Conservation (phyloP, 2,329 filamentous ascomycete genomes). For the Penicillium sumatraense region DNA sequence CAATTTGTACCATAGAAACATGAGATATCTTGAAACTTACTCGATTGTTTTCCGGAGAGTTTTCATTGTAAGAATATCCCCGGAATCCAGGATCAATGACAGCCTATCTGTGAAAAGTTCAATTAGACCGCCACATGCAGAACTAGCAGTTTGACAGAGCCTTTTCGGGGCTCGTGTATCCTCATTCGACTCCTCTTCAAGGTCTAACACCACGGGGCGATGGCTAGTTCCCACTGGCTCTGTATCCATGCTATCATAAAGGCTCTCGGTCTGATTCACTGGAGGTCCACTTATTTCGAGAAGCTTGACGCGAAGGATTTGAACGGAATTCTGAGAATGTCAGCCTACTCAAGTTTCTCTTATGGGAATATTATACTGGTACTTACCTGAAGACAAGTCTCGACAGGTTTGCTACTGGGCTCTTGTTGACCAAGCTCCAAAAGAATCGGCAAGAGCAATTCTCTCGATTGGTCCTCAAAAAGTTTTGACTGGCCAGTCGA, state of each 20-base stretch:
- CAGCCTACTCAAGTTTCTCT: conserved; percentile 10
- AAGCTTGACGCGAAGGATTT: conserved; percentile 19
- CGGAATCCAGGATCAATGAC: conserved; percentile 40
- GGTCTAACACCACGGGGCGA: conserved; percentile 11
- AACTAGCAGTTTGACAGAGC: conserved; percentile 38
- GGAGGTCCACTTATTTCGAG: background rate
- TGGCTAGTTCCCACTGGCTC: conserved; percentile 9
- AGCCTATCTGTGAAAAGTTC: conserved; percentile 39
- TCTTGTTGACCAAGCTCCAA: conserved; percentile 27
- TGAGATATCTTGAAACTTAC: conserved; percentile 49
- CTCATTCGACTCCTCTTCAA: conserved; percentile 18
- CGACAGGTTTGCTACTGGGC: conserved; percentile 24
- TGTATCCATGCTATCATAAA: background rate
- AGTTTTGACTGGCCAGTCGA: conserved; percentile 21
- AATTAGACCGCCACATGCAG: conserved; percentile 34
- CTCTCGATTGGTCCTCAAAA: conserved; percentile 28
- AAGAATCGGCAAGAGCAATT: conserved; percentile 32
- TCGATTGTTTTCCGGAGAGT: conserved; percentile 50
- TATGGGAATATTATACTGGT: background rate
- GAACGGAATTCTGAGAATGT: conserved; percentile 31
- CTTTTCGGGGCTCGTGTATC: conserved; percentile 39
- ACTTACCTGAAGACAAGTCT: conserved; percentile 39
- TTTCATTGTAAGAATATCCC: conserved; percentile 37
- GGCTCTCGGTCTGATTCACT: background rate
- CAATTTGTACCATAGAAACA: background rate